A percentile compares a stretch with the other conserved stretches of the same genome.
Evolutionary conservation across 768 basidiomycete genomes (phyloP).

Genomic region (Tulasnella sp.): DNA sequence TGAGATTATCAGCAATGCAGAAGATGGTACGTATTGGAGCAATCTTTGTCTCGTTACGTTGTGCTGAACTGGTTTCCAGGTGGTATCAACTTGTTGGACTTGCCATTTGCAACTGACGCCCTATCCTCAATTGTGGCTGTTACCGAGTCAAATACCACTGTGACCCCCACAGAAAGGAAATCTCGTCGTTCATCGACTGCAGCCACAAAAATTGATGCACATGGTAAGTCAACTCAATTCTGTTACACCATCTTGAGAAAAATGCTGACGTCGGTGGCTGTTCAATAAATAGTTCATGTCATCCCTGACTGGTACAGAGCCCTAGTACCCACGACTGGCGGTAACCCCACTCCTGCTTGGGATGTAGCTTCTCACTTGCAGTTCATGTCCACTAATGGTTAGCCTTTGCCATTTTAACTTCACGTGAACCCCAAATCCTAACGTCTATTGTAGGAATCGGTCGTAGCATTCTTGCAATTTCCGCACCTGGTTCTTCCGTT

Average conservation of each 20-base stretch:
- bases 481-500: slow-evolving; percentile 4
- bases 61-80: neutral
- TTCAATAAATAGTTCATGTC: slow-evolving; percentile 1
- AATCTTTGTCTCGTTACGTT: neutral
- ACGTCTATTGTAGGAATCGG: neutral
- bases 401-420: neutral
- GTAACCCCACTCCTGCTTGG: slow-evolving; percentile 4
- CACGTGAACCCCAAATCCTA: neutral
- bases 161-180: neutral
- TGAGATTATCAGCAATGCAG: too few relatives aligned
- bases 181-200: neutral
- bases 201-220: neutral
- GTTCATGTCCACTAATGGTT: neutral
- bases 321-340: slow-evolving; percentile 8
- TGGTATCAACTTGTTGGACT: neutral
- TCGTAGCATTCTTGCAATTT: slow-evolving; percentile 1
- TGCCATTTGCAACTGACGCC: neutral
- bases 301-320: slow-evolving; percentile 9
- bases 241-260: neutral
- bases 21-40: too few relatives aligned
- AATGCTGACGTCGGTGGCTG: neutral
- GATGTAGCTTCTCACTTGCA: neutral
- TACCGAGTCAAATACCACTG: neutral
- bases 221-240: slow-evolving; percentile 7
- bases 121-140: slow-evolving; percentile 4